phyloP scores from a whole-genome alignment of 1,284 basidiomycete species.

The Tremellales sp. region DNA sequence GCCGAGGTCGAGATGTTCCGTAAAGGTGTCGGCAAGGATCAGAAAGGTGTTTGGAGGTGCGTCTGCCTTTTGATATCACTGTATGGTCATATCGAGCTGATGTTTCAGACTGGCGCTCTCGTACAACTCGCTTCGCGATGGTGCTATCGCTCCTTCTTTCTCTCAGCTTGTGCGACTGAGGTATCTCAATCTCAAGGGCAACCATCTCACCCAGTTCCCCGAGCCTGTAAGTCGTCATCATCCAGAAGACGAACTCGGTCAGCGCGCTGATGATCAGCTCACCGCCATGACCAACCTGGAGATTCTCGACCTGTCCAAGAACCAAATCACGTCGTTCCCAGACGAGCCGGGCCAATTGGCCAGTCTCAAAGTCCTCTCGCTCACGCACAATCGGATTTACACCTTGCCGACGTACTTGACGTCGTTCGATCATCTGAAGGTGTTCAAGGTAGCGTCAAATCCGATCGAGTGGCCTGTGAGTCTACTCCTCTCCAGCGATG shows the following conservation, averaged over 20 bases:
- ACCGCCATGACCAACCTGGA: slow-evolving; percentile 82
- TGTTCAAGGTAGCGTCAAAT: slow-evolving; percentile 86
- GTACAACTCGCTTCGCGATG: slow-evolving; percentile 68
- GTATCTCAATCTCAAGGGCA: slow-evolving; percentile 91
- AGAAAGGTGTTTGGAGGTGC: slow-evolving; percentile 64
- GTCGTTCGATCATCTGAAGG: slow-evolving; percentile 67
- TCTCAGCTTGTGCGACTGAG: slow-evolving; percentile 69
- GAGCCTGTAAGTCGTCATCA: slow-evolving; percentile 64
- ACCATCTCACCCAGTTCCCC: slow-evolving; percentile 78
- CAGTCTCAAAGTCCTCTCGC: slow-evolving; percentile 80
- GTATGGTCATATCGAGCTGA: neutral
- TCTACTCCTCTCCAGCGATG: slow-evolving; percentile 2
- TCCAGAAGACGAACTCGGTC: neutral
- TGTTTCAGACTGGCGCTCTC: slow-evolving; percentile 73
- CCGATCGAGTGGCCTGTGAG: slow-evolving; percentile 81
- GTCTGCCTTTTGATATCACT: slow-evolving; percentile 16
- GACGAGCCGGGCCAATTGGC: slow-evolving; percentile 71
- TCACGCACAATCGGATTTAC: slow-evolving; percentile 79
- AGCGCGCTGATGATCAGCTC: slow-evolving; percentile 55
- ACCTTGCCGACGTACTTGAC: slow-evolving; percentile 73
- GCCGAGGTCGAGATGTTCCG: slow-evolving; percentile 66
- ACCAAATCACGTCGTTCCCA: slow-evolving; percentile 80
- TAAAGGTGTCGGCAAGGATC: slow-evolving; percentile 56
- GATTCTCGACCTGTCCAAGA: slow-evolving; percentile 90
- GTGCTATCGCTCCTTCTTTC: slow-evolving; percentile 73